Conservation (phyloP, 2,329 filamentous ascomycete species). For the Tolypocladium nubicola region DNA sequence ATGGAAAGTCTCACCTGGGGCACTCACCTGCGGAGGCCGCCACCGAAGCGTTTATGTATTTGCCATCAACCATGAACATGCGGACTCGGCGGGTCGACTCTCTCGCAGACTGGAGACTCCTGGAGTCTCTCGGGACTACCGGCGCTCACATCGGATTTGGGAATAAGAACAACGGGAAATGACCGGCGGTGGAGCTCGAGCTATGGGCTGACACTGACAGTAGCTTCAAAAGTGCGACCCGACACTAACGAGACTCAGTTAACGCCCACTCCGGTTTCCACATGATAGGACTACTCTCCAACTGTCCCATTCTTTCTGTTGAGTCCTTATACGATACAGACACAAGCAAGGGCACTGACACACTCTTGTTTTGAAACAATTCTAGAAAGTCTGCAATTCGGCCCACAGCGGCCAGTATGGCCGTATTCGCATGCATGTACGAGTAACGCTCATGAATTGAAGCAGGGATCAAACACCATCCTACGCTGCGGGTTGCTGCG, state of each 20-base stretch:
- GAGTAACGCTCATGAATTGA: not conserved
- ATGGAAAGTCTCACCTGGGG: not conserved
- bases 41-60: not conserved
- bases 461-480: not conserved
- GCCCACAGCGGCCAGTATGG: too few relatives aligned
- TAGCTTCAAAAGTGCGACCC: too few relatives aligned
- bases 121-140: not conserved
- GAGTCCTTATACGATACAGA: too few relatives aligned
- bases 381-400: too few relatives aligned
- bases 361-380: too few relatives aligned
- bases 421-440: too few relatives aligned
- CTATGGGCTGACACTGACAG: not conserved
- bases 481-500: not conserved
- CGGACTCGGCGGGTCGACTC: not conserved
- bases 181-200: not conserved
- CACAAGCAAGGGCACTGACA: too few relatives aligned
- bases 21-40: not conserved
- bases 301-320: too few relatives aligned
- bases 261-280: too few relatives aligned
- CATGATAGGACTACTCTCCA: too few relatives aligned
- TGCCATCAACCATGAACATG: not conserved
- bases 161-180: not conserved
- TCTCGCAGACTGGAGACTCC: not conserved
- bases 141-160: not conserved
- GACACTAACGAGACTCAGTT: too few relatives aligned